Evolutionary conservation across 2,329 filamentous ascomycete species (phyloP), one percentile per base, ranked within the genome.

Genomic region (Botrytis elliptica): DNA sequence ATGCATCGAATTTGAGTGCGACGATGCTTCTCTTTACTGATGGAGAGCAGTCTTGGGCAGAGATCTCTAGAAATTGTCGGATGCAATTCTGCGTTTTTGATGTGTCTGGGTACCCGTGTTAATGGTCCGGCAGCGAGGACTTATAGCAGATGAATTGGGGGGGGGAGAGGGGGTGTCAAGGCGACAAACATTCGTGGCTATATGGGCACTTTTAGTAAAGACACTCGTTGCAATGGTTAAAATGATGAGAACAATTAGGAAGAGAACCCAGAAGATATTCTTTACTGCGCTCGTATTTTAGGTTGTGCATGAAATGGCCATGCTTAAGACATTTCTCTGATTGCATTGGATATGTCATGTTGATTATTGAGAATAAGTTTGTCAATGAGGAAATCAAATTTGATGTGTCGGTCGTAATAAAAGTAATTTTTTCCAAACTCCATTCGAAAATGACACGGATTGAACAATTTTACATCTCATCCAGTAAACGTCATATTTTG

Each of bases 201-300:
- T 20, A 52, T 42, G 33, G 46, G 25, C 16, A 57, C 65, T 68
- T 68, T 33, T 57, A 72, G 77, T 77, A 76, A 78, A 68, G 78
- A 75, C 73, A 77, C 75, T 74, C 77, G 75, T 84, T 12, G 83
- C 82, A 18, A 84, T 71, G 69, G 84, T 86, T 33, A 87, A 81
- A 20, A 86, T 77, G 20, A 84, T 67, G 0, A 86, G 76, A 69
- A 86, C 85, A 40, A 82, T 76, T 36, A 83, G 76, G 76, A 87
- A 87, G 68, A 87, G 75, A 16, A 79, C 74, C 85, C 84, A 87
- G 79, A 86, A 86, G 44, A 86, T 79, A 16, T 82, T 77, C 75
- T 85, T 84, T 75, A 85, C 85, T 84, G 88, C 86, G 42, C 86
- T 86, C 71, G 57, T 70, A 22, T 80, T 80, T 81, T 71, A 86